Percentiles rank a stretch among this genome's conserved stretches.
Evolutionary conservation across 1,284 basidiomycete species (phyloP).

Genomic region (Leccinum subrobustum): DNA sequence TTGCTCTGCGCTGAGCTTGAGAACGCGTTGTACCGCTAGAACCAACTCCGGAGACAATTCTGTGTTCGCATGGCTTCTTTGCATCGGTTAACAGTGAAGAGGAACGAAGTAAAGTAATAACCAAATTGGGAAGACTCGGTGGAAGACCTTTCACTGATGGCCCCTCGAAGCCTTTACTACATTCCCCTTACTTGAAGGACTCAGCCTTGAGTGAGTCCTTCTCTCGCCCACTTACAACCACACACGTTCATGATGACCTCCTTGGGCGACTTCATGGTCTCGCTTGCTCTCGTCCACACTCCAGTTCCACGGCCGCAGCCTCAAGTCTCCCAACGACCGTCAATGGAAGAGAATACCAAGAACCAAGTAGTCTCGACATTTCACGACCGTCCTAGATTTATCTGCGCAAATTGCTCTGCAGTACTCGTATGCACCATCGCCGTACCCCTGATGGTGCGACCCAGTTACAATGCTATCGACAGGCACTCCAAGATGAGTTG

Average conservation of each 20-base stretch:
- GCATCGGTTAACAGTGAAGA: slow-evolving; percentile 20
- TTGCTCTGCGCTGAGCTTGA: slow-evolving; percentile 49
- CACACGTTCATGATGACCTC: slow-evolving; percentile 15
- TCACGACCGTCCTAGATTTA: slow-evolving; percentile 57
- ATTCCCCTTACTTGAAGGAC: neutral
- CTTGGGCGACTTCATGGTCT: slow-evolving; percentile 24
- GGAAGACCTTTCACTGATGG: neutral
- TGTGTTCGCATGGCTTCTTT: slow-evolving; percentile 30
- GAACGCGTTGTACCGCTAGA: slow-evolving; percentile 63
- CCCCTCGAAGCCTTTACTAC: neutral
- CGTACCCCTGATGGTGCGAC: neutral
- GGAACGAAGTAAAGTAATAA: neutral
- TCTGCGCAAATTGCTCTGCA: slow-evolving; percentile 63
- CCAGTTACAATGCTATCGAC: neutral
- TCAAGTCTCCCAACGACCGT: neutral
- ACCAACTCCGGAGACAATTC: slow-evolving; percentile 66
- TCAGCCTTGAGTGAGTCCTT: slow-evolving; percentile 7
- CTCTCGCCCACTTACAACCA: neutral
- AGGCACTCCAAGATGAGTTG: slow-evolving; percentile 83
- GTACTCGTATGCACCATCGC: slow-evolving; percentile 50
- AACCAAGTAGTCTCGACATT: slow-evolving; percentile 55
- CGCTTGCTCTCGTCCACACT: slow-evolving; percentile 16
- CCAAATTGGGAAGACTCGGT: slow-evolving; percentile 8
- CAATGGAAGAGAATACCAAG: slow-evolving; percentile 42
- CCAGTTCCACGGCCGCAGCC: neutral